Conservation (phyloP, 345 rosid species). For the Firmiana major region DNA sequence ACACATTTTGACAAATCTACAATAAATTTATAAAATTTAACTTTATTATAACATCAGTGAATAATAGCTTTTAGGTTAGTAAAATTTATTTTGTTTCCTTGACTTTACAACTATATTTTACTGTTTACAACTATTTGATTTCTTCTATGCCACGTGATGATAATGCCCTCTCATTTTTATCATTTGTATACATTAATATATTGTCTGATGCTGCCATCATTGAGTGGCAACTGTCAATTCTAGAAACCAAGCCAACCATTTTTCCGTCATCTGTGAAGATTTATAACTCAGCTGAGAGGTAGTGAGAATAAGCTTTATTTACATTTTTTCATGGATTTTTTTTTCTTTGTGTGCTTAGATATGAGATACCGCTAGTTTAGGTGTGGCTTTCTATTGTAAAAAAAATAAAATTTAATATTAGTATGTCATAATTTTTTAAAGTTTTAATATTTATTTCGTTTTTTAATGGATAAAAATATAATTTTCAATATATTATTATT, state of each 20-base stretch:
- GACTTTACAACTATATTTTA: not conserved
- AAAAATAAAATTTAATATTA: too few relatives aligned
- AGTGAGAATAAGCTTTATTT: not conserved
- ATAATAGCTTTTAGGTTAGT: too few relatives aligned
- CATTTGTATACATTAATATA: not conserved
- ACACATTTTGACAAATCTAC: too few relatives aligned
- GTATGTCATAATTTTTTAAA: too few relatives aligned
- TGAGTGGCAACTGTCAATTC: not conserved
- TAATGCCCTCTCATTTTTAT: not conserved
- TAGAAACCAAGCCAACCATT: not conserved
- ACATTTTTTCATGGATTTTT: not conserved
- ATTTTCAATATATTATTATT: too few relatives aligned
- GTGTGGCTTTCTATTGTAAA: slow-evolving; percentile 87
- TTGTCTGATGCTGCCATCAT: not conserved
- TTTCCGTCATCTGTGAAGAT: not conserved
- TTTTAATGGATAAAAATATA: too few relatives aligned
- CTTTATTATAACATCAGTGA: too few relatives aligned
- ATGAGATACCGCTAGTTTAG: slow-evolving; percentile 93
- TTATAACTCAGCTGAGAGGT: not conserved
- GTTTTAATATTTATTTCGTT: too few relatives aligned
- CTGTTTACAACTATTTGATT: not conserved
- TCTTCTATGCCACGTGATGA: not conserved
- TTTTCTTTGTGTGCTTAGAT: slow-evolving; percentile 35
- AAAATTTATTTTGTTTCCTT: too few relatives aligned
- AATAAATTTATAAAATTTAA: too few relatives aligned